Conservation (phyloP, 2,329 filamentous ascomycete genomes). For the Colletotrichum sp. region DNA sequence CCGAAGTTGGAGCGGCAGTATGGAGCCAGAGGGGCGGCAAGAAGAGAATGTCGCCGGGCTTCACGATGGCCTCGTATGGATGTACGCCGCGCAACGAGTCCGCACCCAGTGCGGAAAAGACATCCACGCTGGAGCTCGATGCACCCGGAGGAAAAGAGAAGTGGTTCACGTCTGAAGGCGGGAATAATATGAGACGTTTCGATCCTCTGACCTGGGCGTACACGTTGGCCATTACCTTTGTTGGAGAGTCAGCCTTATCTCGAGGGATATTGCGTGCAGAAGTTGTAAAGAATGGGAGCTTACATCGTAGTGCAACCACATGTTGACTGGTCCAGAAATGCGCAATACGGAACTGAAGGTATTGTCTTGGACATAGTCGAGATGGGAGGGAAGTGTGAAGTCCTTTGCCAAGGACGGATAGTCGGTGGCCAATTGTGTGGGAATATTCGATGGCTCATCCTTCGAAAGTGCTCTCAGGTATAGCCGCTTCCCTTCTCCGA, state of each 20-base stretch:
- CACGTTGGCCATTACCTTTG: constrained; percentile 82
- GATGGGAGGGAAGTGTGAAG: constrained; percentile 69
- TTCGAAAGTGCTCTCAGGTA: constrained; percentile 82
- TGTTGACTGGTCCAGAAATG: constrained; percentile 78
- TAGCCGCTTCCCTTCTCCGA: constrained; percentile 62
- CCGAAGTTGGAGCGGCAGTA: constrained; percentile 64
- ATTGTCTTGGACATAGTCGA: constrained; percentile 63
- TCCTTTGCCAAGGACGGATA: constrained; percentile 73
- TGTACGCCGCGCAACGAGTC: constrained; percentile 51
- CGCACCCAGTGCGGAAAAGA: constrained; percentile 59
- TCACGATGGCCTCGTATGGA: constrained; percentile 69
- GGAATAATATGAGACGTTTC: constrained; percentile 78
- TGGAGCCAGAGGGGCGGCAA: constrained; percentile 87
- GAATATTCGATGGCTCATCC: constrained; percentile 68
- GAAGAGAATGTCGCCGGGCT: constrained; percentile 78
- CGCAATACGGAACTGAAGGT: constrained; percentile 80
- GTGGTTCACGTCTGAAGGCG: constrained; percentile 72
- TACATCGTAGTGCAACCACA: constrained; percentile 92
- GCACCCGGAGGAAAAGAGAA: constrained; percentile 76
- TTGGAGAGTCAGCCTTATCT: neutral
- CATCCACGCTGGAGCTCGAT: constrained; percentile 79
- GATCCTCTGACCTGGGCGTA: constrained; percentile 78
- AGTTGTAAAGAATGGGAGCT: neutral
- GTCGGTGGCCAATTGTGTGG: constrained; percentile 73
- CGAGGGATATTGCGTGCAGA: neutral